Conservation (phyloP, 768 basidiomycete species). For the Mycena rosella region DNA sequence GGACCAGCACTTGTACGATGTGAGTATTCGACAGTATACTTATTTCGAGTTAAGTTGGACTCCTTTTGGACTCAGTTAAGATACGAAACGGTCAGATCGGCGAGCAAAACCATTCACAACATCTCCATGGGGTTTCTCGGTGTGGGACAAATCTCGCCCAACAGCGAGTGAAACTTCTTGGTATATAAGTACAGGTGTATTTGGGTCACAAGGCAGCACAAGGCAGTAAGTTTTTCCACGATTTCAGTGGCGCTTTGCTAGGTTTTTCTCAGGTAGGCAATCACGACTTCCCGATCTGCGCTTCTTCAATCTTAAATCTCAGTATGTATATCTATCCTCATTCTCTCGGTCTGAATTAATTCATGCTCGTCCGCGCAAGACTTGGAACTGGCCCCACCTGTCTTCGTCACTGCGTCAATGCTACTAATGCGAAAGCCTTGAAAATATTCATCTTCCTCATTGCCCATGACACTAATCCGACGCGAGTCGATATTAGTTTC, state of each 20-base stretch:
- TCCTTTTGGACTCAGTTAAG: background rate
- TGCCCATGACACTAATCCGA: background rate
- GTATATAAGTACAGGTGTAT: slow-evolving; percentile 33
- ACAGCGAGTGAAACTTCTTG: background rate
- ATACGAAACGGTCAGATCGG: no score
- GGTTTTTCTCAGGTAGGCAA: background rate
- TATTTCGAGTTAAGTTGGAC: no score
- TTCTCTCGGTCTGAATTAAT: background rate
- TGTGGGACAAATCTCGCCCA: background rate
- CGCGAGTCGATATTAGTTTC: background rate
- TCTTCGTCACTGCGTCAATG: no score
- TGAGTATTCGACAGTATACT: no score
- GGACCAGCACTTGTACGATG: no score
- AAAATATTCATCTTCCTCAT: background rate
- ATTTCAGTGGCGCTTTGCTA: background rate
- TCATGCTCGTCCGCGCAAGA: background rate
- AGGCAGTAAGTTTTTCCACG: background rate
- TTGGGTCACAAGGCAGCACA: slow-evolving; percentile 22
- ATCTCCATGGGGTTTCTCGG: slow-evolving; percentile 6
- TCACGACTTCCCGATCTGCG: background rate
- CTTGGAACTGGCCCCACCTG: no score
- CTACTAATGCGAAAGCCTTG: background rate
- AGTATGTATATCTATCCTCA: background rate
- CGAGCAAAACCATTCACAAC: background rate
- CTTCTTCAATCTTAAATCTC: slow-evolving; percentile 10